A percentile compares a stretch with the other conserved stretches of the same genome.
Evolutionary conservation across 257 asterid species (phyloP).

Genomic region (Nicotiana paniculata): DNA sequence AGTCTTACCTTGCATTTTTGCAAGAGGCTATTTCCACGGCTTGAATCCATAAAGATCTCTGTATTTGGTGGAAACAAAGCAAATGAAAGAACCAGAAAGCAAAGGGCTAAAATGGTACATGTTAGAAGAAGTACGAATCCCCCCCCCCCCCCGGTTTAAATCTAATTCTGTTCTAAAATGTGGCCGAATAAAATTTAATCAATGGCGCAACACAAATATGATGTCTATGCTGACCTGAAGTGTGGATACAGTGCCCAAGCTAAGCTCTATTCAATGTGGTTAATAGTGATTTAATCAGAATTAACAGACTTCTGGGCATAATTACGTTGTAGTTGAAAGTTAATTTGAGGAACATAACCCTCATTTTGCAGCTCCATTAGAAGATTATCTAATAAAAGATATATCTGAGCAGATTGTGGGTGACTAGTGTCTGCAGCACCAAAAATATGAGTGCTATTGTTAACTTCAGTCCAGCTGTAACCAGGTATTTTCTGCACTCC

Average conservation of each 20-base stretch:
- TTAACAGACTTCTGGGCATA: background rate
- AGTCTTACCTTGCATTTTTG: no score
- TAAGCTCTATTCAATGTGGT: background rate
- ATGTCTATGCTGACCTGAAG: background rate
- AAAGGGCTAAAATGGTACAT: background rate
- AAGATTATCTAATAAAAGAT: slow-evolving; percentile 43
- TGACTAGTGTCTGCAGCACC: slow-evolving; percentile 70
- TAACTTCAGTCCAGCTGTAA: slow-evolving; percentile 74
- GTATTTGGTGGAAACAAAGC: background rate
- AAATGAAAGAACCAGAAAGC: background rate
- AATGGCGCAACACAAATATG: background rate
- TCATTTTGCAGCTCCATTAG: slow-evolving; percentile 57
- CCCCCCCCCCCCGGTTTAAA: background rate
- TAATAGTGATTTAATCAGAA: background rate
- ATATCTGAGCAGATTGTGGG: slow-evolving; percentile 49
- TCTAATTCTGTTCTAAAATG: background rate
- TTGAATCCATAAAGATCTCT: background rate
- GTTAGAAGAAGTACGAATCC: background rate
- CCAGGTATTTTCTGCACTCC: slow-evolving; percentile 79
- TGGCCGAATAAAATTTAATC: background rate
- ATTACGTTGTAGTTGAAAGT: background rate
- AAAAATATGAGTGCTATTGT: slow-evolving; percentile 57
- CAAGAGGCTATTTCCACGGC: no score
- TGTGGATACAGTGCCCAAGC: background rate
- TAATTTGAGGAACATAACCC: slow-evolving; percentile 31